Base-by-base conservation (phyloP, 129 eudicot species). In the Chrysanthemum lavandulifolium region DNA sequence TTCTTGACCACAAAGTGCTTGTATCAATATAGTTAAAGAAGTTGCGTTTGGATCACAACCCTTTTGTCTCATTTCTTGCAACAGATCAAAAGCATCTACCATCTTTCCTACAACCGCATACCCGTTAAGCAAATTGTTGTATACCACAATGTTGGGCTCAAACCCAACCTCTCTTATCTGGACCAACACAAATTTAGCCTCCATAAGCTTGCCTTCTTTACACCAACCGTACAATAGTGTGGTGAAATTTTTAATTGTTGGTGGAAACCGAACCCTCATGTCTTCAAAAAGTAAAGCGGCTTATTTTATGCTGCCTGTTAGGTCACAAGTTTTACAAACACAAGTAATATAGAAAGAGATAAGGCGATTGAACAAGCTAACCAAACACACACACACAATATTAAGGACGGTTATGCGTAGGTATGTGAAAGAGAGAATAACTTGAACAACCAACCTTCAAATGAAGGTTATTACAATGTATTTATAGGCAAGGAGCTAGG, bases 241-340 rank as follows among this genome's bases (percentile, higher is more conserved):
- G 5, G 96, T 90, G 33, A 90, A 90, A 81, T 90, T 90, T 74
- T 82, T 90, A 8, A 90, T 78, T 2, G 88, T 90, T 1, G 85
- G 93, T 16, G 77, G 82, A 83, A 90, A 90, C 73, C 81, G 76
- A 14, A 76, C 56, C 61, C 90, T 83, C 93, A 84, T 87, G 64
- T 90, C 96, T 48, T 87, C 96, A 77, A 90, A 90, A 79, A 87
- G 77, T 16, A 74, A 77, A 23, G 97, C 91, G 8, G 97, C 97
- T 78, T 92, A 94, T 79, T 86, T 92, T 2, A 89, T 86, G 64
- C n/a, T n/a, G n/a, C n/a, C n/a, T n/a, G n/a, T n/a, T n/a, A n/a
- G n/a, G n/a, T n/a, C n/a, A n/a, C n/a, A n/a, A n/a, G n/a, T n/a
- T n/a, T n/a, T n/a, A n/a, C n/a, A n/a, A n/a, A n/a, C n/a, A n/a